Conservation (phyloP, 1,284 basidiomycete genomes). For the Kalmanozyma brasiliensis region DNA sequence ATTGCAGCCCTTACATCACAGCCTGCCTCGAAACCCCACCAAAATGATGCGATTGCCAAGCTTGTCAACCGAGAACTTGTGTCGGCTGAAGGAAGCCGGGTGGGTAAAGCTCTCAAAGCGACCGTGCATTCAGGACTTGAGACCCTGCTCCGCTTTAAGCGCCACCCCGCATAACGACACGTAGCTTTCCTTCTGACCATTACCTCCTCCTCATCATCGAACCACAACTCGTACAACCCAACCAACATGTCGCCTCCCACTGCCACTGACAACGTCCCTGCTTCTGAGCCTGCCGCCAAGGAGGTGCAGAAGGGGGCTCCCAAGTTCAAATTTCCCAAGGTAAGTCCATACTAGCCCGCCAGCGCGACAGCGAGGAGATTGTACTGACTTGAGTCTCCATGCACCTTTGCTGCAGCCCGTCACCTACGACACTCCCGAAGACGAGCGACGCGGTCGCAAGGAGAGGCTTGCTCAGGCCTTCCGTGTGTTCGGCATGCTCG, state of each 20-base stretch:
- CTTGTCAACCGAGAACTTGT: too few relatives aligned
- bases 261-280: conserved; percentile 44
- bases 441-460: conserved; percentile 72
- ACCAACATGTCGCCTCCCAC: conserved; percentile 38
- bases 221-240: neutral
- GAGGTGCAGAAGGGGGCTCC: conserved; percentile 52
- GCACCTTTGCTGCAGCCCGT: conserved; percentile 57
- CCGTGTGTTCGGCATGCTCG: conserved; percentile 72
- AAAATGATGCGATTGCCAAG: too few relatives aligned
- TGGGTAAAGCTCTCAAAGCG: too few relatives aligned
- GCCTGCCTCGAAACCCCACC: too few relatives aligned
- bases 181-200: neutral
- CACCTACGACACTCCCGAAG: conserved; percentile 69
- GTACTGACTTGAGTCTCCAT: too few relatives aligned
- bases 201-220: neutral
- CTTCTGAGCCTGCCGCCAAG: conserved; percentile 43
- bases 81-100: too few relatives aligned
- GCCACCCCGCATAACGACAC: too few relatives aligned
- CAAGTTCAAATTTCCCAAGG: conserved; percentile 52
- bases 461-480: conserved; percentile 72
- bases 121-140: too few relatives aligned
- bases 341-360: conserved; percentile 7
- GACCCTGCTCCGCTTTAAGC: too few relatives aligned
- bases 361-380: too few relatives aligned
- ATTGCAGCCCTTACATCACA: too few relatives aligned